Percentiles rank a stretch among this genome's conserved stretches.
These are phyloP conservation scores for Aspergillus pseudonomiae DNA, from an alignment of 2,329 filamentous ascomycete species.

Conservation along the genomic window DNA sequence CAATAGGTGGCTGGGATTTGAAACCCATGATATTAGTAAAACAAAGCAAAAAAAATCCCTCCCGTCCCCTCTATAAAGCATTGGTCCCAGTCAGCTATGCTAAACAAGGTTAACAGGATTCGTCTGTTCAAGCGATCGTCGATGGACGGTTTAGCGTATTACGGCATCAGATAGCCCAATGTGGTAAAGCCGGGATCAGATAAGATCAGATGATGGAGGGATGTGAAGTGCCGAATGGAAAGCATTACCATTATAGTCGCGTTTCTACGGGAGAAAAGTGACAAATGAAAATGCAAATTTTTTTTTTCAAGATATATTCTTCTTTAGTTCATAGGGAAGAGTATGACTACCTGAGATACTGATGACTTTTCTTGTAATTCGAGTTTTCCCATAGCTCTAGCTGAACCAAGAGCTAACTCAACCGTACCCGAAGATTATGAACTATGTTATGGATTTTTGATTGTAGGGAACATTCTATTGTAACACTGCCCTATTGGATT, in stretches of 20 bases:
- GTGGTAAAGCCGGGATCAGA: slow-evolving; percentile 26
- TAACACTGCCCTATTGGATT: background rate
- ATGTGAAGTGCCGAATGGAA: slow-evolving; percentile 13
- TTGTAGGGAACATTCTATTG: background rate
- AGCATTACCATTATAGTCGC: slow-evolving; percentile 1
- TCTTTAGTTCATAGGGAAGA: background rate
- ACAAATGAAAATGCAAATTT: background rate
- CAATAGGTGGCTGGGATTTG: background rate
- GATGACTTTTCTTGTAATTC: background rate
- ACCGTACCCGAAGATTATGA: background rate
- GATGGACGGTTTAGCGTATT: slow-evolving; percentile 11
- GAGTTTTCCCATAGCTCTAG: background rate
- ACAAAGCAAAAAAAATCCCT: slow-evolving; percentile 12
- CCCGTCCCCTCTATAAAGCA: slow-evolving; percentile 2
- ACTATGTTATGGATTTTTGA: background rate
- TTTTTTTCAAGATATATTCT: background rate
- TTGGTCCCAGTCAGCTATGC: slow-evolving; percentile 2
- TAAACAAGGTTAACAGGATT: slow-evolving; percentile 7
- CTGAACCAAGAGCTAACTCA: background rate
- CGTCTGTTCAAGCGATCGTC: slow-evolving; percentile 5
- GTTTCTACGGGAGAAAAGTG: background rate
- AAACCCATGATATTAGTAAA: slow-evolving; percentile 8
- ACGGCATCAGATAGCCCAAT: slow-evolving; percentile 14
- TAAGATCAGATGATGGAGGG: slow-evolving; percentile 28
- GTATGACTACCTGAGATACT: background rate